Base-by-base conservation (phyloP, 176 grass and related monocot species). In the Triticum turgidum region DNA sequence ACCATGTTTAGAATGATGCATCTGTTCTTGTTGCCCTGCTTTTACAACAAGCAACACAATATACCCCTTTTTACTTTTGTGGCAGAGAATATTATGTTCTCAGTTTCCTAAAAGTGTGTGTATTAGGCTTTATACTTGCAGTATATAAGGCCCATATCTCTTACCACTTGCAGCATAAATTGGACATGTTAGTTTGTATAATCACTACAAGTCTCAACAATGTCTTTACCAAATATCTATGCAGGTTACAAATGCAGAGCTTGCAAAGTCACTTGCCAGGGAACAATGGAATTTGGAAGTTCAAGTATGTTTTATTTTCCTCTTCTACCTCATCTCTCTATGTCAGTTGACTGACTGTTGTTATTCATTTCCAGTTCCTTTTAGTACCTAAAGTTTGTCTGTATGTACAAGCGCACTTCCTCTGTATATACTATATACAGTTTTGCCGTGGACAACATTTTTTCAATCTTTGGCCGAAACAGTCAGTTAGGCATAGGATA, bases 171-270 rank as follows among this genome's bases (percentile, higher is more conserved):
- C 24, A 10, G 44, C 73, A 52, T 76, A 32, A 52, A 52, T 5
- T 76, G 44, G 14, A 1, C 73, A 14, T 52, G 7, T 52, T 44
- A 45, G 70, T 6, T 25, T 3, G 1, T 73, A 73, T 45, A 73
- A 15, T 73, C n/a, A 73, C 11, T 74, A 56, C 25, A 33, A 81
- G 18, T 73, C 6, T 73, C 21, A 49, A 75, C 71, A 56, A 64
- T 83, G 66, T 72, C 59, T 69, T 84, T 80, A 88, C 35, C 2
- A 1, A 82, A 84, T 37, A 39, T 76, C 14, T 81, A 83, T 76
- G 6, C 90, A 99, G 97, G 92, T 86, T 80, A 82, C 56, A 9
- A 99, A 99, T 75, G 97, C 90, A 70, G 97, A 99, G 61, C 97
- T 99, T 65, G 87, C 97, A 33, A 99, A 86, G 78, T 84, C 84